These are phyloP conservation scores for Pseudomassariella vexata DNA, from an alignment of 2,329 filamentous ascomycete genomes.

Conservation along the genomic window DNA sequence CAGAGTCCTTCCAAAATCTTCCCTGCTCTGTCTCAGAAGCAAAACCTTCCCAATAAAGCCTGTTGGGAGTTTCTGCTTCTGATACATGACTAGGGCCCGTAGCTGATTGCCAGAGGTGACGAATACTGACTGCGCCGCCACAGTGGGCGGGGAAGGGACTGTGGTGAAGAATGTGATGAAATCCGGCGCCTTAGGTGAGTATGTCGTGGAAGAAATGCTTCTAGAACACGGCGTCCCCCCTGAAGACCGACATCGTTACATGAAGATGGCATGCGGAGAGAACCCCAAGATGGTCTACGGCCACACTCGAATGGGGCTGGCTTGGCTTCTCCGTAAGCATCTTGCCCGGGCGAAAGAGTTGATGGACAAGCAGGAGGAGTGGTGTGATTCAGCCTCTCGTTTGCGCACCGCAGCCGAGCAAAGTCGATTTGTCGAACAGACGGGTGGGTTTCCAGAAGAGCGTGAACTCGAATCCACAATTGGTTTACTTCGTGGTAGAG, in stretches of 20 bases:
- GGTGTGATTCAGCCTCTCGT: constrained; percentile 6
- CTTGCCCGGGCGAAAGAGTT: constrained; percentile 29
- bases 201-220: constrained; percentile 34
- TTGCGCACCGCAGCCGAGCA: background rate
- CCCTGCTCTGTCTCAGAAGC: no score
- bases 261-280: constrained; percentile 42
- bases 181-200: constrained; percentile 27
- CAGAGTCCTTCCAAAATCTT: no score
- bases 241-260: constrained; percentile 27
- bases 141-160: constrained; percentile 37
- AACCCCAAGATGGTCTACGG: constrained; percentile 33
- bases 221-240: constrained; percentile 31
- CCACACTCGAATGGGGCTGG: constrained; percentile 33
- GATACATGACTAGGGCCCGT: no score
- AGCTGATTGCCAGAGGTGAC: no score
- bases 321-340: constrained; percentile 32
- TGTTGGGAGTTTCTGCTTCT: no score
- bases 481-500: constrained; percentile 32
- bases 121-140: no score
- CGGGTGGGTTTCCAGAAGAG: constrained; percentile 19
- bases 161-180: constrained; percentile 33
- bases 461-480: constrained; percentile 34
- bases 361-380: constrained; percentile 27
- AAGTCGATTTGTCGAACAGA: constrained; percentile 2
- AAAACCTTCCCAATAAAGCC: no score